These are phyloP conservation scores for Neurospora sp. DNA, from an alignment of 2,329 filamentous ascomycete genomes.

Conservation along the genomic window DNA sequence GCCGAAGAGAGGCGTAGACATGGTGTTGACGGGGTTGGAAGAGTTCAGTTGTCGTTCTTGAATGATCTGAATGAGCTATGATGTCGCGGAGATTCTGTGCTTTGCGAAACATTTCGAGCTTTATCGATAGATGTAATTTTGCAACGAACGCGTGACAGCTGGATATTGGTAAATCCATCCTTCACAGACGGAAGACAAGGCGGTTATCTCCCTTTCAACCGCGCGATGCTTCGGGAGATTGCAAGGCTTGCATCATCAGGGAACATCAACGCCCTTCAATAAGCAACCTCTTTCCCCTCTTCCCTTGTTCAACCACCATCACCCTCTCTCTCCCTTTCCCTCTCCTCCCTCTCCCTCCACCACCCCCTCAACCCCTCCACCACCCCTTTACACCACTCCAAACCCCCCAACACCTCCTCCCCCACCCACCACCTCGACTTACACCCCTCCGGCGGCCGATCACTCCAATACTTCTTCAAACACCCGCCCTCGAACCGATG, in stretches of 20 bases:
- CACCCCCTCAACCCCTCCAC: constrained; percentile 11
- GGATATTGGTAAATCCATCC: not conserved
- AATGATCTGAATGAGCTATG: no score
- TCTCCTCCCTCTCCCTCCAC: constrained; percentile 7
- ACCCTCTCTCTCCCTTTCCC: not conserved
- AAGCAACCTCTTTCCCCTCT: no score
- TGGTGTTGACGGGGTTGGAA: no score
- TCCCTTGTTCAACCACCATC: not conserved
- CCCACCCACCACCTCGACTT: constrained; percentile 31
- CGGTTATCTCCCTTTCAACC: no score
- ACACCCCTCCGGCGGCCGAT: constrained; percentile 19
- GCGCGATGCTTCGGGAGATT: no score
- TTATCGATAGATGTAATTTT: no score
- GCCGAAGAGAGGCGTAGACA: no score
- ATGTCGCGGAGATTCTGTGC: no score
- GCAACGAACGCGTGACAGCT: not conserved
- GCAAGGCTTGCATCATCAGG: no score
- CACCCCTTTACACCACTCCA: constrained; percentile 37
- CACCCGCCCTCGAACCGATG: constrained; percentile 41
- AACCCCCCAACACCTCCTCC: constrained; percentile 36
- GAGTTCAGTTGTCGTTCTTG: no score
- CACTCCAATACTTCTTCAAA: constrained; percentile 33
- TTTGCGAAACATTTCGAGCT: no score
- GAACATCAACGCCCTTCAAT: no score
- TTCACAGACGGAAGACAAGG: not conserved